phyloP scores from a whole-genome alignment of 345 rosid genomes.

The Boechera stricta region DNA sequence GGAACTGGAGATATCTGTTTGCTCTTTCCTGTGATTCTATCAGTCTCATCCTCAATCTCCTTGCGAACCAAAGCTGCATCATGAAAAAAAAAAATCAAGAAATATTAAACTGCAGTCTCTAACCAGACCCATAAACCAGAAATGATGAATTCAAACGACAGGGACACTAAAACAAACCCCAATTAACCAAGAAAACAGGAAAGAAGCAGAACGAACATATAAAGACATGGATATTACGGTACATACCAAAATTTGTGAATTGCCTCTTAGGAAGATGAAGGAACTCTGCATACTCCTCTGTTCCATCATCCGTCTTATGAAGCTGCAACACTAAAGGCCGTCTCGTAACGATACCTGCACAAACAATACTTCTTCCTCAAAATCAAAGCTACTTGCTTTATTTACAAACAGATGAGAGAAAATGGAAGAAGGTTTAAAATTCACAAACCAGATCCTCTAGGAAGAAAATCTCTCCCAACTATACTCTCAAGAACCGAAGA shows the following conservation, averaged over 20 bases:
- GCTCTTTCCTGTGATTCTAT: slow-evolving; percentile 77
- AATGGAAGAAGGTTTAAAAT: not conserved
- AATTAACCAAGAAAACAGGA: not conserved
- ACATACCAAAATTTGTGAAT: slow-evolving; percentile 74
- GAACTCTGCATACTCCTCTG: slow-evolving; percentile 86
- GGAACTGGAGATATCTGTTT: slow-evolving; percentile 96
- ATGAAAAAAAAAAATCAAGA: not conserved
- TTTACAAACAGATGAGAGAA: not conserved
- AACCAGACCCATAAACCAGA: not conserved
- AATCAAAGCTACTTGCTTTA: slow-evolving; percentile 4
- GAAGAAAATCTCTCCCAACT: slow-evolving; percentile 95
- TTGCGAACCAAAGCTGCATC: slow-evolving; percentile 73
- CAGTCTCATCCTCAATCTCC: slow-evolving; percentile 96
- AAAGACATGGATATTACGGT: not conserved
- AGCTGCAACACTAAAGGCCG: slow-evolving; percentile 93
- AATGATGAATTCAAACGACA: no score
- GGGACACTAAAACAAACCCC: no score
- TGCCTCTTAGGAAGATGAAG: slow-evolving; percentile 74
- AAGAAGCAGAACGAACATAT: not conserved
- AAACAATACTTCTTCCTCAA: not conserved
- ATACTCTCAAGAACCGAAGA: slow-evolving; percentile 98
- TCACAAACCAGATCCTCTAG: slow-evolving; percentile 90
- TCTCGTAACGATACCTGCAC: slow-evolving; percentile 85
- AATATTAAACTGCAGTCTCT: not conserved
- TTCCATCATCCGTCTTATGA: slow-evolving; percentile 73